phyloP scores from a whole-genome alignment of 352 stramenopile genomes.

The Pythium plurisporium region DNA sequence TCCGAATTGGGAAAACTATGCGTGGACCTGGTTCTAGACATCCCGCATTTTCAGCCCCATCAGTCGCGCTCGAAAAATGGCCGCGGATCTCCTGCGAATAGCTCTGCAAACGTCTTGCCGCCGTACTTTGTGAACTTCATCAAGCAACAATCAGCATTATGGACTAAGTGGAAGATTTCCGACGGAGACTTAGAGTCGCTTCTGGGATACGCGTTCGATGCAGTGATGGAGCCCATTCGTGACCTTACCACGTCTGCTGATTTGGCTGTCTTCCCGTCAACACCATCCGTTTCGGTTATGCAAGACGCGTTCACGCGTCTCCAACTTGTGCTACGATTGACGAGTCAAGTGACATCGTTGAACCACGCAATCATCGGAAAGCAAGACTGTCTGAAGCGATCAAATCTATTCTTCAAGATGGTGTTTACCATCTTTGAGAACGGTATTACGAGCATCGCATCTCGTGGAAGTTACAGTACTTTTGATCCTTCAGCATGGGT shows the following conservation, averaged over 20 bases:
- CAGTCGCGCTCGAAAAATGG: constrained; percentile 25
- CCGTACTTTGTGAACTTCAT: constrained; percentile 87
- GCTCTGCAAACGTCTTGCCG: constrained; percentile 62
- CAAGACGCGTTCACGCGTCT: constrained; percentile 74
- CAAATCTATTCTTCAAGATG: constrained; percentile 51
- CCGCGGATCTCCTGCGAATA: constrained; percentile 27
- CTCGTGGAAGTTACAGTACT: constrained; percentile 3
- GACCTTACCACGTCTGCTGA: constrained; percentile 6
- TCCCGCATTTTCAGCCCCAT: constrained; percentile 63
- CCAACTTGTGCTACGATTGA: constrained; percentile 56
- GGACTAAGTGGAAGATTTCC: constrained; percentile 72
- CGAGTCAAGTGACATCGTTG: constrained; percentile 63
- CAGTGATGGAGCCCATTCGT: constrained; percentile 49
- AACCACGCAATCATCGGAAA: constrained; percentile 46
- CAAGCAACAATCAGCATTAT: constrained; percentile 68
- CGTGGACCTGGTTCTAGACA: constrained; percentile 68
- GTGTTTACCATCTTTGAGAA: constrained; percentile 69
- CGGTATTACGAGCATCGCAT: constrained; percentile 21
- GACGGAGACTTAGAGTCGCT: constrained; percentile 49
- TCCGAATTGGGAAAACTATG: constrained; percentile 72
- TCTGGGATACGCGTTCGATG: constrained; percentile 51
- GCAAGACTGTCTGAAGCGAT: constrained; percentile 40
- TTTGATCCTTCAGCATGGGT: constrained; percentile 46
- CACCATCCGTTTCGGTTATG: constrained; percentile 50
- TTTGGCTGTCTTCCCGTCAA: constrained; percentile 31